phyloP scores from a whole-genome alignment of 306 rosid genomes.

The Glycine soja region DNA sequence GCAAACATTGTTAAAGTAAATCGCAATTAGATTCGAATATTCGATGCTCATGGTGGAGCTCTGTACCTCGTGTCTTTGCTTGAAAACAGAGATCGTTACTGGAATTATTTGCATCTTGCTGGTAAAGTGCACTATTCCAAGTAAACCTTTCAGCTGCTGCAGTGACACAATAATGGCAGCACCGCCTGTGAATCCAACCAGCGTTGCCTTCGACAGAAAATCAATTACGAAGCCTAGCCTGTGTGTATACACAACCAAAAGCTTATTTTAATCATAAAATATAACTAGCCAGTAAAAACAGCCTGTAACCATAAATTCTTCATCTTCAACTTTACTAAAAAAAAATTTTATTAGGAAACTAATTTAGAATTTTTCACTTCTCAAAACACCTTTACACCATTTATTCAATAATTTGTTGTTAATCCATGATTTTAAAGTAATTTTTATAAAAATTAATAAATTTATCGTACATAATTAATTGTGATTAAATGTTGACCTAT shows the following conservation, averaged over 20 bases:
- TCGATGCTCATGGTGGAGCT: neutral
- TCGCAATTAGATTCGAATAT: neutral
- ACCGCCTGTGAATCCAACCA: conserved; percentile 94
- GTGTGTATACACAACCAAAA: conserved; percentile 45
- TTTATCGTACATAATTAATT: too few species aligned
- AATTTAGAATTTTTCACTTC: neutral
- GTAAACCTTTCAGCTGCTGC: conserved; percentile 92
- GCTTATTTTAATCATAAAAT: neutral
- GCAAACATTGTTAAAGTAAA: neutral
- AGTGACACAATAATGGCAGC: conserved; percentile 92
- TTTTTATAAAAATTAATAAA: too few species aligned
- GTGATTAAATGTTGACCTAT: too few species aligned
- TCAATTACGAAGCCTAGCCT: conserved; percentile 92
- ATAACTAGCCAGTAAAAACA: conserved; percentile 3
- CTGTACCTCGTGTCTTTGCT: conserved; percentile 66
- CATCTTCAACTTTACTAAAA: neutral
- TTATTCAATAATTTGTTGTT: too few species aligned
- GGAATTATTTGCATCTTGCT: conserved; percentile 83
- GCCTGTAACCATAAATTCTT: neutral
- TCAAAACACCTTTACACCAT: too few species aligned
- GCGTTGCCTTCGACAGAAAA: conserved; percentile 92
- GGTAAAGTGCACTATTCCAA: conserved; percentile 85
- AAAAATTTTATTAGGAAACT: neutral
- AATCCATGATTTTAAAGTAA: too few species aligned
- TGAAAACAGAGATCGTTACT: conserved; percentile 71